phyloP scores from a whole-genome alignment of 306 rosid species.

The Cucumis melo region DNA sequence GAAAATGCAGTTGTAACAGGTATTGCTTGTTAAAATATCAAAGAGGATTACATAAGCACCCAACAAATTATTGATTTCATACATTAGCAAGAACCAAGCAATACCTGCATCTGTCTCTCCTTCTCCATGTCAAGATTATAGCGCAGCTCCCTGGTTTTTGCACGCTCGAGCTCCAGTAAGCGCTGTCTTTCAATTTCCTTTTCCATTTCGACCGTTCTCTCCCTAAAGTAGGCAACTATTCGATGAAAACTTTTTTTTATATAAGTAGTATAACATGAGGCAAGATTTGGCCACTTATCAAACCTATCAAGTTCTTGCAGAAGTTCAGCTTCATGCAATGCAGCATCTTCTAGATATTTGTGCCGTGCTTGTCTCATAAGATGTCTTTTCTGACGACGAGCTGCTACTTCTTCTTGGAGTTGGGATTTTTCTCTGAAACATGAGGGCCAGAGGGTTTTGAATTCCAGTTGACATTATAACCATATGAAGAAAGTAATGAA shows the following conservation, averaged over 20 bases:
- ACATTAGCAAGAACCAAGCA: neutral
- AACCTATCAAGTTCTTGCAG: constrained; percentile 85
- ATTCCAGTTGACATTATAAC: neutral
- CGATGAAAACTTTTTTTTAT: neutral
- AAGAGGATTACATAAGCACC: neutral
- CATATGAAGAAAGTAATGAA: neutral
- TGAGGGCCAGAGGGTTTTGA: neutral
- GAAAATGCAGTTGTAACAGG: neutral
- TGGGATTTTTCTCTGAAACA: constrained; percentile 53
- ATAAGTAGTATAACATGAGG: neutral
- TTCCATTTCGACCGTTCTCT: constrained; percentile 62
- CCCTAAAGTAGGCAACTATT: constrained; percentile 33
- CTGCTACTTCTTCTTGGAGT: constrained; percentile 52
- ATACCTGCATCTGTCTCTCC: constrained; percentile 87
- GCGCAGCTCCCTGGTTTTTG: constrained; percentile 81
- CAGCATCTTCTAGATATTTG: constrained; percentile 61
- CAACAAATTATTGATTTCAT: neutral
- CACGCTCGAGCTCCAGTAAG: constrained; percentile 68
- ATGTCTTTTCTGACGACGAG: constrained; percentile 66
- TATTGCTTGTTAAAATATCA: neutral
- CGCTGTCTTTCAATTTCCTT: constrained; percentile 82
- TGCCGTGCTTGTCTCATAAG: constrained; percentile 55
- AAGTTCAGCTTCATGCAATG: constrained; percentile 64
- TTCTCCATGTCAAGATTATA: constrained; percentile 87
- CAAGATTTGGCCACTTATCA: constrained; percentile 8